These are phyloP conservation scores for Huntiella savannae DNA, from an alignment of 2,329 filamentous ascomycete genomes.

Conservation along the genomic window DNA sequence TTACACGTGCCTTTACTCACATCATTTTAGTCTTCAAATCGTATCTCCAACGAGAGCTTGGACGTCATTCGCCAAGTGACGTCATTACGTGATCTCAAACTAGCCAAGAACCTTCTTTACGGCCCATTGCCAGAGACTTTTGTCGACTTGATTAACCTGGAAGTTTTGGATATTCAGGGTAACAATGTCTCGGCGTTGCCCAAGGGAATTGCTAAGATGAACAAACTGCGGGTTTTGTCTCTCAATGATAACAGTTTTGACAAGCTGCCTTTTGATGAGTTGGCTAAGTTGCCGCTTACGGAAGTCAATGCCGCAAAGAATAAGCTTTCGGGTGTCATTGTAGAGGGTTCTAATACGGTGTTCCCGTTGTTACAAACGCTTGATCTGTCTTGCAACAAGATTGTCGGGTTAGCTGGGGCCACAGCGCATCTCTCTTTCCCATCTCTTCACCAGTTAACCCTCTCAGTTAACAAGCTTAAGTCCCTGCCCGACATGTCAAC, in stretches of 20 bases:
- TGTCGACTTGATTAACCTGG: constrained; percentile 45
- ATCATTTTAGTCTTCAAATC: constrained; percentile 51
- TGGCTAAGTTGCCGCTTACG: constrained; percentile 49
- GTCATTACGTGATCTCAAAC: constrained; percentile 57
- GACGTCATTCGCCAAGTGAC: constrained; percentile 55
- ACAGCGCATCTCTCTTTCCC: constrained; percentile 41
- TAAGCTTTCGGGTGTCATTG: constrained; percentile 51
- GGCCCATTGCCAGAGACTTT: constrained; percentile 49
- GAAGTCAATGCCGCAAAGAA: constrained; percentile 66
- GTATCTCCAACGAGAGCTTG: constrained; percentile 51
- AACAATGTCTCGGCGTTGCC: constrained; percentile 64
- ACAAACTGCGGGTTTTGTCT: constrained; percentile 55
- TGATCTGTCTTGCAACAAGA: constrained; percentile 58
- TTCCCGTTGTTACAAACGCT: constrained; percentile 52
- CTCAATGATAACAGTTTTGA: constrained; percentile 61
- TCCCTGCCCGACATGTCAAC: constrained; percentile 52
- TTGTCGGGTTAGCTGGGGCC: constrained; percentile 33
- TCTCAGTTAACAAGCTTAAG: constrained; percentile 67
- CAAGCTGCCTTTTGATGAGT: constrained; percentile 47
- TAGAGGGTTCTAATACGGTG: constrained; percentile 33
- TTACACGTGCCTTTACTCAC: constrained; percentile 10
- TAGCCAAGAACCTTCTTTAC: constrained; percentile 58
- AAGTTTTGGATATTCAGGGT: constrained; percentile 61
- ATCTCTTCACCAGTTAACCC: constrained; percentile 49
- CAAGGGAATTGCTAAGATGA: constrained; percentile 40